Evolutionary conservation across 192 early-diverging fungal genomes (phyloP).

Genomic region (Oehlia diaphana): DNA sequence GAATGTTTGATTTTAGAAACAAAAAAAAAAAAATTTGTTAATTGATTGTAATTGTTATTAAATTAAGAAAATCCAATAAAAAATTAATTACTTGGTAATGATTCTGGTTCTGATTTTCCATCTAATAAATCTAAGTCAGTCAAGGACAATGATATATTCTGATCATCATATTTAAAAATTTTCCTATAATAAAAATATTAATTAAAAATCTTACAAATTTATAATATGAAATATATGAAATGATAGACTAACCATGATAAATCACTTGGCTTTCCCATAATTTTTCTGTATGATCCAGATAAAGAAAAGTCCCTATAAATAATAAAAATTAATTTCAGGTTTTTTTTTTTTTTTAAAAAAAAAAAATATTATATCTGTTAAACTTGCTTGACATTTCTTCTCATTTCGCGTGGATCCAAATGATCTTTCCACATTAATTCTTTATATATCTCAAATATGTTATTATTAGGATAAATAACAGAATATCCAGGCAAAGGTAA

Average conservation of each 20-base stretch:
- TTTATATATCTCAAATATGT: conserved; percentile 62
- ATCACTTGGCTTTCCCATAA: conserved; percentile 62
- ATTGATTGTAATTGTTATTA: not conserved
- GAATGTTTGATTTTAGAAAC: not conserved
- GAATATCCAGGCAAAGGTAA: conserved; percentile 86
- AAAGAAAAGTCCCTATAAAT: conserved; percentile 56
- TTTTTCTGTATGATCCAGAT: conserved; percentile 63
- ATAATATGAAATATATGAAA: not conserved
- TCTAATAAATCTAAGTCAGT: conserved; percentile 67
- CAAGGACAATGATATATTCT: conserved; percentile 50
- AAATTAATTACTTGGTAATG: conserved; percentile 25
- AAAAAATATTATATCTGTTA: not conserved
- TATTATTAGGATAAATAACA: conserved; percentile 80
- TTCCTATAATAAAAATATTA: conserved; percentile 35
- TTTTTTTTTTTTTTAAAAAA: no score
- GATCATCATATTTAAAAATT: conserved; percentile 68
- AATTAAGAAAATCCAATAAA: not conserved
- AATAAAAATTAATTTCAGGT: not conserved
- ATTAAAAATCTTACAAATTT: not conserved
- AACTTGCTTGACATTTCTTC: conserved; percentile 53
- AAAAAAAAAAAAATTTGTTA: not conserved
- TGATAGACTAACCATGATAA: conserved; percentile 43
- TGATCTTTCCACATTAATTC: conserved; percentile 72
- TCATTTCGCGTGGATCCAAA: conserved; percentile 68
- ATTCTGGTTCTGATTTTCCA: conserved; percentile 42